A percentile compares a stretch with the other conserved stretches of the same genome.
phyloP scores from a whole-genome alignment of 2,329 filamentous ascomycete genomes.

The Elsinoe fawcettii region DNA sequence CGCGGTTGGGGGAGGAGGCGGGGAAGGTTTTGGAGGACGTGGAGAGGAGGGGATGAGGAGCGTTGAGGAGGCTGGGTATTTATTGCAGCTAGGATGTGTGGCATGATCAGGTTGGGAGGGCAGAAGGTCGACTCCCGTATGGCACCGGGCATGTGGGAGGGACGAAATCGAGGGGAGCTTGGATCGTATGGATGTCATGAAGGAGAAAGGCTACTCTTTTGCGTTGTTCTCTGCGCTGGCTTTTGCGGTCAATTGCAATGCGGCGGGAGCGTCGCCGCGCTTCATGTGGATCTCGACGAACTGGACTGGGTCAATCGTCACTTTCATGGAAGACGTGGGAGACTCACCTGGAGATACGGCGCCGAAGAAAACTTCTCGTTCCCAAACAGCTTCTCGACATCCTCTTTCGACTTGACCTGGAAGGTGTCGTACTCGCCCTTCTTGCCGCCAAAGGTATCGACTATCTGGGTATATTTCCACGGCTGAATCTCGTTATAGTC shows the following conservation, averaged over 20 bases:
- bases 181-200: not conserved
- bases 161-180: too few species aligned
- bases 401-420: conserved; percentile 20
- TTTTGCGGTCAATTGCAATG: conserved; percentile 61
- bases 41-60: conserved; percentile 22
- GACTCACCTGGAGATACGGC: conserved; percentile 37
- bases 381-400: conserved; percentile 18
- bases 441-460: conserved; percentile 17
- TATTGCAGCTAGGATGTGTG: conserved; percentile 33
- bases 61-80: conserved; percentile 33
- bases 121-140: too few species aligned
- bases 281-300: conserved; percentile 80
- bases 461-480: conserved; percentile 18
- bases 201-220: conserved; percentile 22
- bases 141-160: too few species aligned
- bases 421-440: conserved; percentile 15
- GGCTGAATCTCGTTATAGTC: conserved; percentile 42
- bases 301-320: conserved; percentile 38
- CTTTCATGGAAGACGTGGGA: not conserved
- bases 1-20: conserved; percentile 44
- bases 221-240: conserved; percentile 63
- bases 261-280: conserved; percentile 66
- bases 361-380: conserved; percentile 35
- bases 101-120: not conserved
- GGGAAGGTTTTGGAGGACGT: conserved; percentile 32